Conservation (phyloP, 2,329 filamentous ascomycete genomes). For the Cladosporium sphaerospermum region DNA sequence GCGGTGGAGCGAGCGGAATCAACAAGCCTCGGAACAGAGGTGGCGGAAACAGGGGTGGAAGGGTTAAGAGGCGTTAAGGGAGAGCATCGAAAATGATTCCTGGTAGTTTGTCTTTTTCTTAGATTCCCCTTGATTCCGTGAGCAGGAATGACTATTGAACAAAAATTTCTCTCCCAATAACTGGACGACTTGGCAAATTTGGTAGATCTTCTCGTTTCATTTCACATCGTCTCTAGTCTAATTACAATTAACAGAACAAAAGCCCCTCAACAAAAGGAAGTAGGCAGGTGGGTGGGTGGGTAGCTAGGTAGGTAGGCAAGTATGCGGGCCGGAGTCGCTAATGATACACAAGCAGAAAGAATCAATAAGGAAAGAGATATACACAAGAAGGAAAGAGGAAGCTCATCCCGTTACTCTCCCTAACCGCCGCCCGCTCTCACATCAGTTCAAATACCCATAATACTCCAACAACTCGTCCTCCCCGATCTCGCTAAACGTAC, state of each 20-base stretch:
- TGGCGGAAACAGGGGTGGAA: not conserved
- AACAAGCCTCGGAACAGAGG: conserved; percentile 22
- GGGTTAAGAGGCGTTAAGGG: conserved; percentile 7
- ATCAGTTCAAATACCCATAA: conserved; percentile 3
- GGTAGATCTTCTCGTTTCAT: no score
- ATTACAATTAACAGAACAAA: no score
- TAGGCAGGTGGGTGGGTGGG: no score
- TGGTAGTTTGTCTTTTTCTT: not conserved
- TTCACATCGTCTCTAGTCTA: no score
- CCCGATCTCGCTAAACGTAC: conserved; percentile 6
- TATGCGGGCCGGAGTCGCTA: not conserved
- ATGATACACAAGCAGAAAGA: not conserved
- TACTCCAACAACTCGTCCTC: conserved; percentile 10
- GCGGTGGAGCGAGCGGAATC: conserved; percentile 12
- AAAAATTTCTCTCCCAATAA: not conserved
- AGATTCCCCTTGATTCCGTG: not conserved
- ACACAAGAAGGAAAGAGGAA: not conserved
- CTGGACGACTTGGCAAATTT: no score
- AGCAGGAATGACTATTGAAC: not conserved
- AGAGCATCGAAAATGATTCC: no score
- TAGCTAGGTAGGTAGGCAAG: no score
- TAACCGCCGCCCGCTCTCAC: not conserved
- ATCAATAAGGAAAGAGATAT: not conserved
- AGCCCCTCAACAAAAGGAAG: no score
- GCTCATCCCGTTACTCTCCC: not conserved